Evolutionary conservation across 441 rosid genomes (phyloP).

Genomic region (Syzygium malaccense): DNA sequence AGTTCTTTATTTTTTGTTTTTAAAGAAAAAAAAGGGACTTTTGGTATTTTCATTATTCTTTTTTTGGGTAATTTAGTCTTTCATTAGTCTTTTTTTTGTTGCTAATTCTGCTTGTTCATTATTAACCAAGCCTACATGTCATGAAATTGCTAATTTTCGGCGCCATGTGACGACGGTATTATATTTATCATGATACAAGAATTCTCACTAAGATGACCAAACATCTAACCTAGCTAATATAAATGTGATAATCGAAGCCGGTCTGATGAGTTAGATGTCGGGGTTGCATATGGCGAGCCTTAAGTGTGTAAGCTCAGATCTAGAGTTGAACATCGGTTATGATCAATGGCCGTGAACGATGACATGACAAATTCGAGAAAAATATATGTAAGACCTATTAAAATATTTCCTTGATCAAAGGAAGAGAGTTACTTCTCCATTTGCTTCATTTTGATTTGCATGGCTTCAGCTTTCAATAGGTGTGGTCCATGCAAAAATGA

Average conservation of each 20-base stretch:
- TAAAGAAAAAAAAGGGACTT: neutral
- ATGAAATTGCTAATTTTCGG: neutral
- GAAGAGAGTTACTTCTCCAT: neutral
- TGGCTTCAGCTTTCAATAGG: neutral
- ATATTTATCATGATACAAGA: neutral
- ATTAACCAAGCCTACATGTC: neutral
- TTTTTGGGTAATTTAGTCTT: neutral
- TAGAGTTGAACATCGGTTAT: neutral
- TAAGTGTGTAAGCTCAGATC: neutral
- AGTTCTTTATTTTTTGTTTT: neutral
- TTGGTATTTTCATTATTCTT: neutral
- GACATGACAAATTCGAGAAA: neutral
- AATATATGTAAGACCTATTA: neutral
- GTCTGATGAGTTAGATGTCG: fast-evolving
- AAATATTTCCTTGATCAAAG: neutral
- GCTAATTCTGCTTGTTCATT: neutral
- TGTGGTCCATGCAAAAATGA: neutral
- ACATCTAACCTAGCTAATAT: neutral
- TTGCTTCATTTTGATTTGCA: neutral
- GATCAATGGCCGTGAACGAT: neutral
- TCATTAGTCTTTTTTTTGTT: neutral
- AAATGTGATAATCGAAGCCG: neutral
- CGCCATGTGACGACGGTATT: fast-evolving
- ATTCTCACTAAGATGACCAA: neutral
- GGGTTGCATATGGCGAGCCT: neutral